phyloP scores from a whole-genome alignment of 768 basidiomycete species.

The Phaffia australis region DNA sequence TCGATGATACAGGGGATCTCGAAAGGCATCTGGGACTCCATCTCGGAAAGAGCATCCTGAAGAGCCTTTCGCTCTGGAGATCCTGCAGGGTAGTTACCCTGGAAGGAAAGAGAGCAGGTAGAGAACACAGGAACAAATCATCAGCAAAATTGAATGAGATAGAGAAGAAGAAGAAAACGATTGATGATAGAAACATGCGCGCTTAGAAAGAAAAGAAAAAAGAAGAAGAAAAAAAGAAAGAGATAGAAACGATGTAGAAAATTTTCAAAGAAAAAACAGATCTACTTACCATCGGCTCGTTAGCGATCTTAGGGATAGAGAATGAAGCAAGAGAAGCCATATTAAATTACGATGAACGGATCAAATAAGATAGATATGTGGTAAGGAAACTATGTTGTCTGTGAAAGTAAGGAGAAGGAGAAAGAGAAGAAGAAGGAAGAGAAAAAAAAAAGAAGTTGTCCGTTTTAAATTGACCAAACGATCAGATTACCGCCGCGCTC shows the following conservation, averaged over 20 bases:
- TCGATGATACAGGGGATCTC: slow-evolving; percentile 89
- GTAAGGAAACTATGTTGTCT: neutral
- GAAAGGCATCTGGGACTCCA: slow-evolving; percentile 74
- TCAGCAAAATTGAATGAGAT: slow-evolving; percentile 6
- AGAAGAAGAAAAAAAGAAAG: neutral
- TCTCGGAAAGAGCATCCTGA: slow-evolving; percentile 59
- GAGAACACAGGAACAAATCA: neutral
- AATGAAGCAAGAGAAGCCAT: slow-evolving; percentile 56
- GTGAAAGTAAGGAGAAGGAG: neutral
- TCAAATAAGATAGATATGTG: neutral
- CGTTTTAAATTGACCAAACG: too few species aligned
- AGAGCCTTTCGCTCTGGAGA: slow-evolving; percentile 66
- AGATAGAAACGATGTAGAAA: slow-evolving; percentile 4
- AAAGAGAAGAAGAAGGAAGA: too few species aligned
- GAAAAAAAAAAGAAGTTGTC: too few species aligned
- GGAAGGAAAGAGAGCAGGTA: slow-evolving; percentile 10
- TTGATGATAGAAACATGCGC: neutral
- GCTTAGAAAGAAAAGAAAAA: neutral
- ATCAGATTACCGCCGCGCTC: too few species aligned
- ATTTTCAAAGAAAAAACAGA: neutral
- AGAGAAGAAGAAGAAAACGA: neutral
- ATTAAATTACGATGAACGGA: neutral
- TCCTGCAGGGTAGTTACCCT: slow-evolving; percentile 69
- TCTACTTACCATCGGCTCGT: slow-evolving; percentile 78
- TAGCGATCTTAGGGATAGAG: slow-evolving; percentile 71